Conservation (phyloP, 2,329 filamentous ascomycete genomes). For the Aspergillus costaricaensis region DNA sequence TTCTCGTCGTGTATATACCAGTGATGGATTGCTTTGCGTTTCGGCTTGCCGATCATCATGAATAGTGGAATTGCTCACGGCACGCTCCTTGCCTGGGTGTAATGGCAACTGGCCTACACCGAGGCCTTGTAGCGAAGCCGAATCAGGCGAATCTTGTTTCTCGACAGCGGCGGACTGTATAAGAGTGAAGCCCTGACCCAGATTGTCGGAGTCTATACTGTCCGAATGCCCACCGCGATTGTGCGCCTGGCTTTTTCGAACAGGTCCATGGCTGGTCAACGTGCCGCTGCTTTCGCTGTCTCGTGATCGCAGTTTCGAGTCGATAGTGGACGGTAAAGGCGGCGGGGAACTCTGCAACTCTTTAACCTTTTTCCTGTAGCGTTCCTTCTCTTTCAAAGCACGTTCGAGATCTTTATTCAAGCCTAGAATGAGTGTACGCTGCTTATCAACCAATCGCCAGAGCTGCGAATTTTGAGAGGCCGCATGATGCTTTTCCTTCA, state of each 20-base stretch:
- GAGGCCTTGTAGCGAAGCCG: constrained; percentile 10
- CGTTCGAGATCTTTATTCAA: constrained; percentile 93
- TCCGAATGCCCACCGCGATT: not conserved
- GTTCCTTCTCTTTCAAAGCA: constrained; percentile 89
- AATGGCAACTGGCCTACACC: constrained; percentile 4
- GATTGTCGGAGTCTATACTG: not conserved
- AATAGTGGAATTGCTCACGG: not conserved
- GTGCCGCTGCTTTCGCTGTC: constrained; percentile 14
- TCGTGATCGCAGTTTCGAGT: constrained; percentile 12
- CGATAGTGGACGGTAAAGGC: constrained; percentile 31
- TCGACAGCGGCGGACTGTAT: not conserved
- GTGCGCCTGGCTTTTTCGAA: not conserved
- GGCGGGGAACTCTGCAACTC: constrained; percentile 61
- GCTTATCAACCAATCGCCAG: constrained; percentile 95
- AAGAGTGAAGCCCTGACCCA: not conserved
- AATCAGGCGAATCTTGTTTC: constrained; percentile 1
- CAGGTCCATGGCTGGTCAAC: not conserved
- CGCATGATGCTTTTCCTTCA: constrained; percentile 89
- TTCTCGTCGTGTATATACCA: constrained; percentile 19
- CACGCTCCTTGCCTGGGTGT: not conserved
- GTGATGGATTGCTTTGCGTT: constrained; percentile 13
- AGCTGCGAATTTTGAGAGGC: constrained; percentile 88
- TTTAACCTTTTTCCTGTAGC: constrained; percentile 87
- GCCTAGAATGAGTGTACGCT: constrained; percentile 87
- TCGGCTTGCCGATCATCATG: constrained; percentile 11